These are phyloP conservation scores for Rhinocladiella similis DNA, from an alignment of 2,329 filamentous ascomycete genomes.

Conservation along the genomic window DNA sequence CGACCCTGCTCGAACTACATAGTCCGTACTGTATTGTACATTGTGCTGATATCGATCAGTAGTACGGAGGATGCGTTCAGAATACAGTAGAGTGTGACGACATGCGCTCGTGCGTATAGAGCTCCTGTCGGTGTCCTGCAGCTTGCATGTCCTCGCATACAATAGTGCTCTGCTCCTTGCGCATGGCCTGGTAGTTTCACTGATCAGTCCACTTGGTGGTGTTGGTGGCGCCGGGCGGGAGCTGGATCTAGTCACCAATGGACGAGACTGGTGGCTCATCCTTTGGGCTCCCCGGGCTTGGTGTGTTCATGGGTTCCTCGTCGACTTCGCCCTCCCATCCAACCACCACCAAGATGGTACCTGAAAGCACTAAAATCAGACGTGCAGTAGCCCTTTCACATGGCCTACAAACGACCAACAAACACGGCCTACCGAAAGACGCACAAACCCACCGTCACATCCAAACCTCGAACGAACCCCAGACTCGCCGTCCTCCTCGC, in stretches of 20 bases:
- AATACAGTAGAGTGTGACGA: no score
- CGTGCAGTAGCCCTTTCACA: constrained; percentile 4
- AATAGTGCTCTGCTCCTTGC: no score
- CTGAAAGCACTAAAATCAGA: not conserved
- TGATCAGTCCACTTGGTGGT: not conserved
- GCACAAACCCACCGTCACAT: constrained; percentile 9
- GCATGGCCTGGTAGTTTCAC: no score
- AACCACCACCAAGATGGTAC: constrained; percentile 3
- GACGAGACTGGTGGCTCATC: not conserved
- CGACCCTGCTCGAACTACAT: no score
- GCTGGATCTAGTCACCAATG: constrained; percentile 4
- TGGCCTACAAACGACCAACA: constrained; percentile 2
- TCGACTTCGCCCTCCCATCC: not conserved
- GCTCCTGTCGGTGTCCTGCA: no score
- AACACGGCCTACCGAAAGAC: not conserved
- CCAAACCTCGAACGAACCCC: constrained; percentile 1
- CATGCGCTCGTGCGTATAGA: no score
- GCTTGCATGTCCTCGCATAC: no score
- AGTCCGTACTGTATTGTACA: no score
- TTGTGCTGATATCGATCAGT: no score
- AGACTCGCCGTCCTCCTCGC: not conserved
- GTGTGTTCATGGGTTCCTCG: not conserved
- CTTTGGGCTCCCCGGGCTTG: not conserved
- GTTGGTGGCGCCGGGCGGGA: constrained; percentile 1
- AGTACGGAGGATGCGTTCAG: no score